These are phyloP conservation scores for Coprinellus aureogranulatus DNA, from an alignment of 768 basidiomycete genomes.

Conservation along the genomic window DNA sequence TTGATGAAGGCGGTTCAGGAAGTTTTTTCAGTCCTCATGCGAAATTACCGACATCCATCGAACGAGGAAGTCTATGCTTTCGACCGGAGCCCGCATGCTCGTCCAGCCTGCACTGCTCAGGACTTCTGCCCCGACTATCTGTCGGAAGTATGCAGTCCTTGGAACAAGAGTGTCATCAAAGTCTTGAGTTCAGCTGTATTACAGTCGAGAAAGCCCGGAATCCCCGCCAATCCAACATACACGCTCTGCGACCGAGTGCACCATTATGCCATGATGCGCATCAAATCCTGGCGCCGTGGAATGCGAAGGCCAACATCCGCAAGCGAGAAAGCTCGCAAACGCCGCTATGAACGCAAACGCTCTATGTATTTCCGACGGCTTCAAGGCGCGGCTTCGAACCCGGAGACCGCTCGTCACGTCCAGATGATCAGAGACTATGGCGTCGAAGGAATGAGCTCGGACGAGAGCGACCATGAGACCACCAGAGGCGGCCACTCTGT, in stretches of 20 bases:
- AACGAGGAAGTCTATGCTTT: too few species aligned
- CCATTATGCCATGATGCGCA: neutral
- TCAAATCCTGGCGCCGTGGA: neutral
- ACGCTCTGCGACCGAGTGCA: neutral
- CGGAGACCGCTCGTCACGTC: neutral
- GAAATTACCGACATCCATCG: too few species aligned
- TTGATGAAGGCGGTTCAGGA: too few species aligned
- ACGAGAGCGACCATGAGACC: neutral
- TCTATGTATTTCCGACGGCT: neutral
- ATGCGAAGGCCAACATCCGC: neutral
- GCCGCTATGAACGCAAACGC: neutral
- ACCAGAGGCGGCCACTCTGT: neutral
- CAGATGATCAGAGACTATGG: neutral
- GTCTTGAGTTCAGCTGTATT: neutral
- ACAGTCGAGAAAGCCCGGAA: neutral
- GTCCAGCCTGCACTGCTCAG: neutral
- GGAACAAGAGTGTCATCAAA: neutral
- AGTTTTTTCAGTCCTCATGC: too few species aligned
- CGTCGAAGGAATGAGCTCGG: neutral
- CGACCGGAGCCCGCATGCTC: too few species aligned
- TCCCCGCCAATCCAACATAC: neutral
- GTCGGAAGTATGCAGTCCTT: neutral
- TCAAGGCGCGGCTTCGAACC: neutral
- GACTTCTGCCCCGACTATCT: neutral
- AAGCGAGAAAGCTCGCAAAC: neutral